phyloP scores from a whole-genome alignment of 306 rosid genomes.

The Ceratonia siliqua region DNA sequence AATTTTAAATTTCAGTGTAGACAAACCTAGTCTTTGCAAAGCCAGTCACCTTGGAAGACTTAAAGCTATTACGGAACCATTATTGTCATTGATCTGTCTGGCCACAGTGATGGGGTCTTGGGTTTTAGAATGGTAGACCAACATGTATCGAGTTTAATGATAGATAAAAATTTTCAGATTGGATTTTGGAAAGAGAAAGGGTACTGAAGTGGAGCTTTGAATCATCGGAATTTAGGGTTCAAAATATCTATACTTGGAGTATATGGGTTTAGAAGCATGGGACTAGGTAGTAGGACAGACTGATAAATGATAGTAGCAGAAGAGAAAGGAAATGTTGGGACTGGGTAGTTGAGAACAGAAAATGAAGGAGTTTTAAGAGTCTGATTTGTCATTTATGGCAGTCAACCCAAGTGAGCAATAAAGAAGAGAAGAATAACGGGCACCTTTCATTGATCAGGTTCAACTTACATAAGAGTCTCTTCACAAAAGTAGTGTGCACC shows the following conservation, averaged over 20 bases:
- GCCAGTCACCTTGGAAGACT: conserved; percentile 13
- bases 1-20: not conserved
- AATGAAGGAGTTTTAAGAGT: conserved; percentile 1
- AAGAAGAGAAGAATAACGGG: not conserved
- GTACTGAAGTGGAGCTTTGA: conserved; percentile 2
- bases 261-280: conserved; percentile 11
- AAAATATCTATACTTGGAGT: not conserved
- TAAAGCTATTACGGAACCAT: not conserved
- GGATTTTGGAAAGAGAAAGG: not conserved
- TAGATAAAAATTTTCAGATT: not conserved
- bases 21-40: not conserved
- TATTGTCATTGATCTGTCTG: not conserved
- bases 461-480: not conserved
- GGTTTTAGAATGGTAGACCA: conserved; percentile 7
- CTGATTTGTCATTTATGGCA: not conserved
- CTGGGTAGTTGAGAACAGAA: conserved; percentile 6
- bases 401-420: not conserved
- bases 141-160: not conserved
- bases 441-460: conserved; percentile 3
- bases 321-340: not conserved
- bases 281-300: not conserved
- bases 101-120: conserved; percentile 1
- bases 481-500: not conserved
- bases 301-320: not conserved
- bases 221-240: conserved; percentile 12